Evolutionary conservation across 129 eudicot genomes (phyloP).

Genomic region (Calendula officinalis): DNA sequence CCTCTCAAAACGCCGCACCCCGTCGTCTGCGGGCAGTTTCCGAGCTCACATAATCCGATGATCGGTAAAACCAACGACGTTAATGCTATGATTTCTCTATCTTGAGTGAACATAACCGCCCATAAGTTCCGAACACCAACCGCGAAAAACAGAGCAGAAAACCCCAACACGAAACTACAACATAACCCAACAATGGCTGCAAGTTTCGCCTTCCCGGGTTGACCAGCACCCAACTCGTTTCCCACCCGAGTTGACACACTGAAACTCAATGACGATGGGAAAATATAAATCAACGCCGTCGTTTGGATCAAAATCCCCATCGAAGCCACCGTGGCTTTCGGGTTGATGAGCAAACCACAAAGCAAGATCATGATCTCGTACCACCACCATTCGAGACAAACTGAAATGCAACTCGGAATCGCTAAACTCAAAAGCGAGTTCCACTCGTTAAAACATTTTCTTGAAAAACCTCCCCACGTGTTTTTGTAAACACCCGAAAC

Average conservation of each 20-base stretch:
- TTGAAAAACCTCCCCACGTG: conserved; percentile 54
- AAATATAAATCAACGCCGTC: conserved; percentile 75
- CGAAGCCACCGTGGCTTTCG: conserved; percentile 74
- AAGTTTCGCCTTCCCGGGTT: conserved; percentile 55
- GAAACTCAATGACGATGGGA: conserved; percentile 74
- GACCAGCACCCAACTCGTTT: conserved; percentile 69
- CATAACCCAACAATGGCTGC: conserved; percentile 64
- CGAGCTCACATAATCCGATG: conserved; percentile 82
- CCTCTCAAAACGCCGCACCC: conserved; percentile 88
- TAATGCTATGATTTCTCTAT: conserved; percentile 57
- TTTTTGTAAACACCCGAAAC: conserved; percentile 52
- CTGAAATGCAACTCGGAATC: conserved; percentile 82
- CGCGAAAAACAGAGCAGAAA: conserved; percentile 57
- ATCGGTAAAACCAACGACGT: conserved; percentile 70
- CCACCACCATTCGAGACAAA: conserved; percentile 97
- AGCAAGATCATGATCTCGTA: conserved; percentile 80
- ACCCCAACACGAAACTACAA: conserved; percentile 53
- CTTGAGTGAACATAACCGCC: conserved; percentile 73
- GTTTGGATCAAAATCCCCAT: conserved; percentile 87
- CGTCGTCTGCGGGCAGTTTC: conserved; percentile 87
- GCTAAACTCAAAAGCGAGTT: conserved; percentile 50
- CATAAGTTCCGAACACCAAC: conserved; percentile 48
- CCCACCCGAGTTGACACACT: conserved; percentile 82
- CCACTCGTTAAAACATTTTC: conserved; percentile 50
- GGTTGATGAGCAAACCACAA: conserved; percentile 60